Evolutionary conservation across 2,329 filamentous ascomycete species (phyloP).

Genomic region (Furcasterigmium sp.): DNA sequence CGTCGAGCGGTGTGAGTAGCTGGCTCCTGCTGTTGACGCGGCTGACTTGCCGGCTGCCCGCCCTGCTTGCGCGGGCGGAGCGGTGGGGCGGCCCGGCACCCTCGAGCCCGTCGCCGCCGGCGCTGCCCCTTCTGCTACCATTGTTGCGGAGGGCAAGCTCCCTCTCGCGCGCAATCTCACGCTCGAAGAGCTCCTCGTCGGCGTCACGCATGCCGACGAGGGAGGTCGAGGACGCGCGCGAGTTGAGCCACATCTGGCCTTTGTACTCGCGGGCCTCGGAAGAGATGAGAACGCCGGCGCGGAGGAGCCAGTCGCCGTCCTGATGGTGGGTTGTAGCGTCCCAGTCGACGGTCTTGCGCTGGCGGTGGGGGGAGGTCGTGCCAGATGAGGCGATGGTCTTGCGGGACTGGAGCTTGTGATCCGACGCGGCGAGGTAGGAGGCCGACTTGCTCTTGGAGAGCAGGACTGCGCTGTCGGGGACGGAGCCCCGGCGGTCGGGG

Average conservation of each 20-base stretch:
- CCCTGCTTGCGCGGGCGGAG: conserved; percentile 16
- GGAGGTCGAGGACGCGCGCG: conserved; percentile 59
- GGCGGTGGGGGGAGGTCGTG: conserved; percentile 23
- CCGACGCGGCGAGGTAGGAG: conserved; percentile 40
- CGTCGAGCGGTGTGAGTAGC: conserved; percentile 40
- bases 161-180: conserved; percentile 44
- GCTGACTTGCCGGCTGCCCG: conserved; percentile 43
- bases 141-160: conserved; percentile 41
- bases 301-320: conserved; percentile 61
- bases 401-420: conserved; percentile 6
- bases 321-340: conserved; percentile 25
- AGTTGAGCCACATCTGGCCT: conserved; percentile 64
- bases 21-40: conserved; percentile 36
- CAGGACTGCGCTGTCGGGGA: conserved; percentile 20
- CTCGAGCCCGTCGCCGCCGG: conserved; percentile 26
- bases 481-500: conserved; percentile 33
- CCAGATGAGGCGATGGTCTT: conserved; percentile 17
- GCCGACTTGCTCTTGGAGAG: conserved; percentile 60
- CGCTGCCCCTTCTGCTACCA: conserved; percentile 43
- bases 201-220: conserved; percentile 45
- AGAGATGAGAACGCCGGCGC: conserved; percentile 57
- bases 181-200: conserved; percentile 48
- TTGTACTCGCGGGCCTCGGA: conserved; percentile 61
- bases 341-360: conserved; percentile 8
- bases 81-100: conserved; percentile 16